Evolutionary conservation across 805 yeast genomes (phyloP).

Genomic region (Wickerhamiella azymoides): DNA sequence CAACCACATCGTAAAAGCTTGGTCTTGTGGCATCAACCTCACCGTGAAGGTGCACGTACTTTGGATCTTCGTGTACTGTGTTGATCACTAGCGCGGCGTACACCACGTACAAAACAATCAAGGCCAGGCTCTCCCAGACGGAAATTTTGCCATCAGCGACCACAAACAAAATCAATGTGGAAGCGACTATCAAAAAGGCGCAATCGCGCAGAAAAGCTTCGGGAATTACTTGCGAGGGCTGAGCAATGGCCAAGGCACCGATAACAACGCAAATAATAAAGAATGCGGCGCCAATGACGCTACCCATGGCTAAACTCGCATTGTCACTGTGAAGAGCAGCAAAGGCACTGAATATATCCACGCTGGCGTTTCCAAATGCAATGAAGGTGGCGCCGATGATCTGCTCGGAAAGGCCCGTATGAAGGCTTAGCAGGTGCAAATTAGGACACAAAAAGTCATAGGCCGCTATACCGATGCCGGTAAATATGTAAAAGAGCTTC

Average conservation of each 20-base stretch:
- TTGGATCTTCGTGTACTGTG: not conserved
- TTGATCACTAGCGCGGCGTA: constrained; percentile 41
- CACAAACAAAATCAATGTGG: constrained; percentile 37
- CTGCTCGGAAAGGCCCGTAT: constrained; percentile 54
- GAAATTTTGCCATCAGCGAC: constrained; percentile 42
- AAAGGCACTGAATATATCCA: constrained; percentile 75
- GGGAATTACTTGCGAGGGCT: constrained; percentile 9
- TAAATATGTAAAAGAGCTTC: constrained; percentile 34
- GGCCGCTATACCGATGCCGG: constrained; percentile 62
- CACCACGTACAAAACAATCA: constrained; percentile 41
- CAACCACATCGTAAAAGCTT: not conserved
- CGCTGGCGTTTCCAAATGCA: constrained; percentile 87
- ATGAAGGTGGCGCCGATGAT: constrained; percentile 75
- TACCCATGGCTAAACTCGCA: constrained; percentile 73
- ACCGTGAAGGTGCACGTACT: constrained; percentile 1
- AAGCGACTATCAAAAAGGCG: constrained; percentile 38
- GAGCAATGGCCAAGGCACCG: constrained; percentile 58
- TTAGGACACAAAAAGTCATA: constrained; percentile 75
- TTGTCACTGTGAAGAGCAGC: constrained; percentile 65
- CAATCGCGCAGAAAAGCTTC: constrained; percentile 44
- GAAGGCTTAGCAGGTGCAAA: constrained; percentile 46
- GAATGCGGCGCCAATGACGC: constrained; percentile 78
- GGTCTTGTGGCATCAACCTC: not conserved
- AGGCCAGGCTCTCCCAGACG: constrained; percentile 39
- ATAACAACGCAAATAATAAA: constrained; percentile 68